Base-by-base conservation (phyloP, 768 basidiomycete species). In the Leccinum longicurvipes region DNA sequence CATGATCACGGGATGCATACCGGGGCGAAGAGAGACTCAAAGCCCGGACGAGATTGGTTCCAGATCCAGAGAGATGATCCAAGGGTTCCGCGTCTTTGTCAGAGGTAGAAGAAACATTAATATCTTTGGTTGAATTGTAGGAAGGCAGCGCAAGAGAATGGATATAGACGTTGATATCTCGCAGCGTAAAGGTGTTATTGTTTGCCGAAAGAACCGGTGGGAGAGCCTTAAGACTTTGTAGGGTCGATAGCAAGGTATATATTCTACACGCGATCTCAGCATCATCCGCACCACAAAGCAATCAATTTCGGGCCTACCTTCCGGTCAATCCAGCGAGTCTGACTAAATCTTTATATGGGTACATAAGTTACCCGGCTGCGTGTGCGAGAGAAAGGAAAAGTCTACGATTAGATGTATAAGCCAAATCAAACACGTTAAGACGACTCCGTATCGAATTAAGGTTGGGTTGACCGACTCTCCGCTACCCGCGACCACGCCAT, bases 271-370 rank as follows among this genome's bases (percentile, higher is more conserved):
- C 3, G 23, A 29, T 36, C 5, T 65, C 47, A 60, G n/a, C n/a
- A 47, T n/a, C n/a, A n/a, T 4, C 19, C 23, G 21, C 10, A 6
- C 41, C 28, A 27, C 8, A n/a, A 2, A 4, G 41, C 3, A 17
- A 28, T 1, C 4, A n/a, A 10, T 7, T 19, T 25, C 4, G 15
- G 9, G 49, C 62, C 27, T 51, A 68, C 69, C 69, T 68, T 27
- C 87, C 87, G 3, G 96, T 97, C 54, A 95, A 83, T 10, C 96
- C 96, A 5, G 93, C 93, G n/a, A 98, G 82, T 68, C 96, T 92
- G 23, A 97, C 83, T 6, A 98, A 76, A 63, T 98, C 96, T 67
- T 97, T 98, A 69, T 95, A 93, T 0, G 93, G 93, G 67, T 93
- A 95, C 95, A 98, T 98, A 45, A 98, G 75, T 29, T 95, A 80